Conservation (phyloP, 805 yeast genomes). For the Candida broadrunensis region DNA sequence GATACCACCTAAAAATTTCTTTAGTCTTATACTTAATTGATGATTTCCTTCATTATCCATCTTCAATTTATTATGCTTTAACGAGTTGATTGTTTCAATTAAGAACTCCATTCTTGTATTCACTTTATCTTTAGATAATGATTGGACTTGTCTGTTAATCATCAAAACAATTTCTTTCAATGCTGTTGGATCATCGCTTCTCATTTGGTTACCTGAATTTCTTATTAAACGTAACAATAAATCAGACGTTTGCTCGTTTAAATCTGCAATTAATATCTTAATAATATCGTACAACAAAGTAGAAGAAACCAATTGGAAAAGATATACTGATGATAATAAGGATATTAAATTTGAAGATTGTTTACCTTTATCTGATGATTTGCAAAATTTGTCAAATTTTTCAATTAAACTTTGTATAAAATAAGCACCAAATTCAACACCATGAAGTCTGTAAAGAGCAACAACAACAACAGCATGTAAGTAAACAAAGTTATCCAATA, state of each 20-base stretch:
- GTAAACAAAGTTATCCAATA: constrained; percentile 75
- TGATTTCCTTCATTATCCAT: constrained; percentile 48
- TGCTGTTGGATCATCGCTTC: constrained; percentile 87
- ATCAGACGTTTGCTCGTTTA: constrained; percentile 75
- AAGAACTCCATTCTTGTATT: constrained; percentile 75
- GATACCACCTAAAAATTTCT: constrained; percentile 58
- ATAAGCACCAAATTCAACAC: constrained; percentile 86
- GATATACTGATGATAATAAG: constrained; percentile 70
- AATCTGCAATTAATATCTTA: constrained; percentile 46
- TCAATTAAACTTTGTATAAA: constrained; percentile 81
- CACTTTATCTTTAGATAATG: constrained; percentile 31
- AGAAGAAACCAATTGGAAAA: constrained; percentile 74
- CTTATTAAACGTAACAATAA: constrained; percentile 67
- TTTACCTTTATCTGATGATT: constrained; percentile 28
- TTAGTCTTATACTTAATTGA: constrained; percentile 55
- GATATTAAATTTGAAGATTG: constrained; percentile 68
- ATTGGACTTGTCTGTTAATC: constrained; percentile 47
- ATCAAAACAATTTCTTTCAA: constrained; percentile 72
- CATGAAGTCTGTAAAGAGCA: constrained; percentile 74
- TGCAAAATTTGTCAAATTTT: constrained; percentile 47
- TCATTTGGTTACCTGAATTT: constrained; percentile 77
- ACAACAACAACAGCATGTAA: constrained; percentile 75
- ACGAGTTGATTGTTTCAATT: constrained; percentile 77
- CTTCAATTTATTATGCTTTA: constrained; percentile 81
- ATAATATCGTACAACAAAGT: constrained; percentile 77